A percentile compares a stretch with the other conserved stretches of the same genome.
These are phyloP conservation scores for Dillenia suffruticosa DNA, from an alignment of 164 flowering plant species.

Conservation along the genomic window DNA sequence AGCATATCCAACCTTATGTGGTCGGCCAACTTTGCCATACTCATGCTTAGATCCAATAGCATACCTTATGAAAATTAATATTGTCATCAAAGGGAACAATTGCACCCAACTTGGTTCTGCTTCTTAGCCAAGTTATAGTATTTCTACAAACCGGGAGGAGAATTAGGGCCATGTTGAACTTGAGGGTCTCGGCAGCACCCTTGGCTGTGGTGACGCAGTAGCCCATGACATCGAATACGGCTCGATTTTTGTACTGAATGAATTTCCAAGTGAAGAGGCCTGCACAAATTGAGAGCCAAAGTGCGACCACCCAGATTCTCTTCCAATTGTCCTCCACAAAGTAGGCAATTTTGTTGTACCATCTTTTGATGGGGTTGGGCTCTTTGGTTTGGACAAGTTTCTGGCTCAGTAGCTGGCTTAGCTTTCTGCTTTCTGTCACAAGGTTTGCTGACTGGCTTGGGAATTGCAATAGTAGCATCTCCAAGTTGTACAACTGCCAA, in stretches of 20 bases:
- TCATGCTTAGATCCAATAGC: not conserved
- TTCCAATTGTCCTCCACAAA: slow-evolving; percentile 67
- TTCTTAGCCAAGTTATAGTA: slow-evolving; percentile 67
- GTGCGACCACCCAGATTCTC: slow-evolving; percentile 54
- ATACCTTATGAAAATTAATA: slow-evolving; percentile 75
- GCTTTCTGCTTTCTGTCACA: slow-evolving; percentile 27
- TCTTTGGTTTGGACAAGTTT: slow-evolving; percentile 47
- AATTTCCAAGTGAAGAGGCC: slow-evolving; percentile 69
- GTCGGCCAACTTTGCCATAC: too few species aligned
- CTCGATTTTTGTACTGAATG: slow-evolving; percentile 50
- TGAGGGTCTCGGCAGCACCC: slow-evolving; percentile 69
- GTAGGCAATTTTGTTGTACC: slow-evolving; percentile 18
- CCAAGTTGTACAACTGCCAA: slow-evolving; percentile 43
- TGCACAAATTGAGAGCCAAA: slow-evolving; percentile 51
- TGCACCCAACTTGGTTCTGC: slow-evolving; percentile 44
- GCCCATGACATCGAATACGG: slow-evolving; percentile 66
- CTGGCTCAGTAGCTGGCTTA: slow-evolving; percentile 53
- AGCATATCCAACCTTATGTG: too few species aligned
- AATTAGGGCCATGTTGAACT: slow-evolving; percentile 78
- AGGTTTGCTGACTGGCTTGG: slow-evolving; percentile 31
- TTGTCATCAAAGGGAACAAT: slow-evolving; percentile 73
- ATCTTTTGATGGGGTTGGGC: slow-evolving; percentile 34
- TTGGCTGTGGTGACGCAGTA: slow-evolving; percentile 63
- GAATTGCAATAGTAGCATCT: slow-evolving; percentile 51
- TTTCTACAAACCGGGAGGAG: slow-evolving; percentile 67